Base-by-base conservation (phyloP, 2,329 filamentous ascomycete genomes). In the Helotiales sp. region DNA sequence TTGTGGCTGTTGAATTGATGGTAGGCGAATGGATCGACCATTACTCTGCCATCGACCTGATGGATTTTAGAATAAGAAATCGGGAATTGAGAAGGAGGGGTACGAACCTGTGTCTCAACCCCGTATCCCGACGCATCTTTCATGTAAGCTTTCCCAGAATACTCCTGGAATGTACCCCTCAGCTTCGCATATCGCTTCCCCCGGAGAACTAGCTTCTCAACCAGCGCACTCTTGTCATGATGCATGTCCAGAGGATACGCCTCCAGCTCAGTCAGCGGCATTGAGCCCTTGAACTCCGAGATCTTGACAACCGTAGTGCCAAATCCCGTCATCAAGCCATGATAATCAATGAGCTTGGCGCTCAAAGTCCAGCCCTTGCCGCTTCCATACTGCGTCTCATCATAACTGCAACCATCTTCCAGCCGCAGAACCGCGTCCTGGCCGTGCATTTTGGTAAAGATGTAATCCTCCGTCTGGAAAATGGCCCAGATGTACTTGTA, bases 41-140 rank as follows among this genome's bases (percentile, higher is more conserved):
- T 96, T 69, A 96, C 85, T 20, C 93, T 89, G 17, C 93, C 91
- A 68, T 93, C 92, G 77, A 96, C 64, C 59, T 63, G 20, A 28
- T 6, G 15, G 8, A n/a, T 3, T n/a, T 52, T 62, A 40, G 20
- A 6, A 30, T 13, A n/a, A 11, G 2, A 6, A 34, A 26, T 3
- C 20, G 28, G 6, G 10, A 20, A 2, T 20, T 26, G 3, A 0
- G 20, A 22, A 22, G 8, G 26, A 1, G 13, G 57, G 66, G 7
- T n/a, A 17, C 43, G 22, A 82, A 85, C 63, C 45, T 65, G 63
- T 54, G 47, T 63, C 28, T 63, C 49, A 8, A n/a, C 47, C 8
- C 47, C 24, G 15, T 62, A 28, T n/a, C 50, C 32, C 8, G 26
- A 47, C n/a, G n/a, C n/a, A n/a, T n/a, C n/a, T n/a, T n/a, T n/a